Evolutionary conservation across 805 yeast species (phyloP).

Genomic region (Candida maesae): DNA sequence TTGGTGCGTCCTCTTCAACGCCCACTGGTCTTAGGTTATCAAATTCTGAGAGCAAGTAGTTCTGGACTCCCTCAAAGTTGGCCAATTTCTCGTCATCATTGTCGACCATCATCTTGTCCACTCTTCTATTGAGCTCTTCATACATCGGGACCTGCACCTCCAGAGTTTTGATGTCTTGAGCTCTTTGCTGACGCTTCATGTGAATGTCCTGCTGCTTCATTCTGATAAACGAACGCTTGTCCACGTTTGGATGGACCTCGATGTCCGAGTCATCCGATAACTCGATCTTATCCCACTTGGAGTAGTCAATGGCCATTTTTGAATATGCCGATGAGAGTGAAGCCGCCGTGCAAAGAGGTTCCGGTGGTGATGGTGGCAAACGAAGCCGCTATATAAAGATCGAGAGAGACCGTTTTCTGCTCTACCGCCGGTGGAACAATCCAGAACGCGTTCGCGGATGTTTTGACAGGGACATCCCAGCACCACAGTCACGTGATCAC

Average conservation of each 20-base stretch:
- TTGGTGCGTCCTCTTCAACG: slow-evolving; percentile 46
- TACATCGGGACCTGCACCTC: slow-evolving; percentile 82
- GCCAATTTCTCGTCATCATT: slow-evolving; percentile 39
- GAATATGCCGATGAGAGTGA: too few relatives aligned
- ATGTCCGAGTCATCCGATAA: slow-evolving; percentile 94
- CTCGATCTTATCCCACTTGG: slow-evolving; percentile 97
- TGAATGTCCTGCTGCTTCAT: slow-evolving; percentile 99
- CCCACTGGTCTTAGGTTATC: slow-evolving; percentile 58
- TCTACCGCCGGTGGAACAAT: too few relatives aligned
- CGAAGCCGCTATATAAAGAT: not conserved
- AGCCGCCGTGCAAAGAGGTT: too few relatives aligned
- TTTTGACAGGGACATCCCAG: too few relatives aligned
- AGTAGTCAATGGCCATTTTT: slow-evolving; percentile 87
- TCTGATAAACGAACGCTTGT: slow-evolving; percentile 82
- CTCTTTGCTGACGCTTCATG: slow-evolving; percentile 80
- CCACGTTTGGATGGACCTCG: slow-evolving; percentile 98
- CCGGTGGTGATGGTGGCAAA: too few relatives aligned
- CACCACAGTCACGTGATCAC: too few relatives aligned
- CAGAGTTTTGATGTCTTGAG: slow-evolving; percentile 70
- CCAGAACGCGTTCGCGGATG: too few relatives aligned
- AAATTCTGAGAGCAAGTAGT: slow-evolving; percentile 45
- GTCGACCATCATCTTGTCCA: slow-evolving; percentile 53
- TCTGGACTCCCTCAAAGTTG: slow-evolving; percentile 31
- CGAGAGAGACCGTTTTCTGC: too few relatives aligned
- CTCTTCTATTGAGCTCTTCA: slow-evolving; percentile 64